Evolutionary conservation across 1,139 yeast species (phyloP), one percentile per base, ranked within the genome.

Genomic region (Zygosaccharomyces pseudobailii): DNA sequence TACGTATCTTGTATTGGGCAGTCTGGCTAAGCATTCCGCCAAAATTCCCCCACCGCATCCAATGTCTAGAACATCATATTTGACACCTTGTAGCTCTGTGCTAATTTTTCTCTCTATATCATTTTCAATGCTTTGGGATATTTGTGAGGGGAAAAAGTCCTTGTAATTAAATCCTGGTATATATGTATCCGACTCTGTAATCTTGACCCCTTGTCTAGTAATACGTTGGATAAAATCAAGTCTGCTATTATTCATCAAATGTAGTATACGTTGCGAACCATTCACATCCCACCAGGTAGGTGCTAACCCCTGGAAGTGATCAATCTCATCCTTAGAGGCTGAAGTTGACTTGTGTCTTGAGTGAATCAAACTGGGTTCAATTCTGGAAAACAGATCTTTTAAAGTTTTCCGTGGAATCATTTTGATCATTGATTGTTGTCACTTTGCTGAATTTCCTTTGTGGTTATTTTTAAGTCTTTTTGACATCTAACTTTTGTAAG

Each of bases 1-100:
- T 3, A 92, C 97, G 3, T 69, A 63, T 7, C 73, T 68, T 6
- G 88, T 80, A 53, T 75, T 78, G 7, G 79, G 77, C 56, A 87
- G 70, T 55, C 99, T 72, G 0, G 96, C 96, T 64, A 92, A 68
- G 1, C 95, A 82, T 63, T 92, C 99, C 4, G 90, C 72, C 36
- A 92, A 71, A 25, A 92, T 83, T 0, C 99, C 99, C 5, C 98
- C 99, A 21, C 99, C 99, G 63, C 98, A 94, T 0, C 99, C 99
- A 46, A 92, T 83, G 63, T 92, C 99, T 51, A 92, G 70, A 0
- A 82, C 90, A 10, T 69, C 67, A 45, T 80, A 68, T 43, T 73
- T 67, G 21, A 61, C 56, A 4, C 55, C 50, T 38, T 74, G 63
- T 33, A 78, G 56, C 36, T 71, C 71, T 22, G 71, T 70, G 47